These are phyloP conservation scores for Murraya koenigii DNA, from an alignment of 345 rosid species.

Conservation along the genomic window DNA sequence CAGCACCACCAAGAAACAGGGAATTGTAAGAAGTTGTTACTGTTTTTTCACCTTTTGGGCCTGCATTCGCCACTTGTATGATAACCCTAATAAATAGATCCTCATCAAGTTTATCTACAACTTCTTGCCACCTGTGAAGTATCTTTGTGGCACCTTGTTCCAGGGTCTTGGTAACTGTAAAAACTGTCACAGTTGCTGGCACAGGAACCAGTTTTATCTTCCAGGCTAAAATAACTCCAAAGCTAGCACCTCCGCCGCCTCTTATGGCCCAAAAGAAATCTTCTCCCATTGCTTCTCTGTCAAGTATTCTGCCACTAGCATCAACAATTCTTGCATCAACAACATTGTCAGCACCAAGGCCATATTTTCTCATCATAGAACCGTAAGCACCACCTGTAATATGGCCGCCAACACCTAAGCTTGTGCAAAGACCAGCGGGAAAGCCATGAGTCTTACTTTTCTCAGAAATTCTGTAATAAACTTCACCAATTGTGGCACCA, in stretches of 20 bases:
- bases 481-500: slow-evolving; percentile 40
- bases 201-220: slow-evolving; percentile 21
- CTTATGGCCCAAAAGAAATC: slow-evolving; percentile 30
- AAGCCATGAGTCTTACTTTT: slow-evolving; percentile 29
- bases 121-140: slow-evolving; percentile 17
- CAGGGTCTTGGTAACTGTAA: slow-evolving; percentile 14
- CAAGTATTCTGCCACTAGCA: slow-evolving; percentile 17
- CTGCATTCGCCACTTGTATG: neutral
- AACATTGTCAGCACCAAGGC: slow-evolving; percentile 24
- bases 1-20: neutral
- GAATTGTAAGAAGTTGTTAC: slow-evolving; percentile 10
- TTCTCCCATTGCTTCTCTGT: slow-evolving; percentile 22
- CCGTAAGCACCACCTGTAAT: slow-evolving; percentile 24
- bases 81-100: slow-evolving; percentile 8
- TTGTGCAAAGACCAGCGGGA: slow-evolving; percentile 34
- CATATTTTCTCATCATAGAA: slow-evolving; percentile 26
- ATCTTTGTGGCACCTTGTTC: slow-evolving; percentile 17
- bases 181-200: slow-evolving; percentile 18
- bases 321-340: slow-evolving; percentile 20
- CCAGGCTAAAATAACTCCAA: slow-evolving; percentile 23
- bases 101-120: slow-evolving; percentile 10
- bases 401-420: slow-evolving; percentile 31
- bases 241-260: slow-evolving; percentile 27
- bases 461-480: slow-evolving; percentile 28
- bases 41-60: neutral